These are phyloP conservation scores for Euphorbia tirucalli DNA, from an alignment of 345 rosid species.

Conservation along the genomic window DNA sequence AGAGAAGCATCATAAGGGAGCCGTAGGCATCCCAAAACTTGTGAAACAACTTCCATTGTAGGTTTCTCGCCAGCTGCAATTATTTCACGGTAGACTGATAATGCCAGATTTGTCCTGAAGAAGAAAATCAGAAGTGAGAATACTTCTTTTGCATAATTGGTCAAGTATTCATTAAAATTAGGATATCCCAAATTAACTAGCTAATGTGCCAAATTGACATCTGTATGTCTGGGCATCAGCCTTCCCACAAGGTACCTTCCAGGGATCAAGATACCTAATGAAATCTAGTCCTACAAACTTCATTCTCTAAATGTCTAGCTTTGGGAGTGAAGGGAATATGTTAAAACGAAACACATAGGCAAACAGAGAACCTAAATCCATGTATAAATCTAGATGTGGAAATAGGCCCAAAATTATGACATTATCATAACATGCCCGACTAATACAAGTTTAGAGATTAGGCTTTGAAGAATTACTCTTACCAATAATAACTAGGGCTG, in stretches of 20 bases:
- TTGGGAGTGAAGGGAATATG: neutral
- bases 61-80: slow-evolving; percentile 60
- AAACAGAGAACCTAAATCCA: neutral
- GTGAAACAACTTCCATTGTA: slow-evolving; percentile 72
- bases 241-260: no score
- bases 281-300: neutral
- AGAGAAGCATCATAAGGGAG: slow-evolving; percentile 66
- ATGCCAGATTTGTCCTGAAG: slow-evolving; percentile 70
- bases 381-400: neutral
- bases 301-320: neutral
- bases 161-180: neutral
- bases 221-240: no score
- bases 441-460: neutral
- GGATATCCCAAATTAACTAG: no score
- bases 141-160: neutral
- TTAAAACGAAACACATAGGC: neutral
- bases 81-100: slow-evolving; percentile 68
- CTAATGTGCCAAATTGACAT: no score
- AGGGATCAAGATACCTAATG: no score
- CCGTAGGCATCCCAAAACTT: slow-evolving; percentile 81
- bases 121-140: slow-evolving; percentile 20
- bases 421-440: neutral
- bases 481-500: neutral
- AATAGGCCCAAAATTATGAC: neutral
- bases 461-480: neutral